Evolutionary conservation across 495 filamentous ascomycete genomes (phyloP).

Genomic region (Tetracladium setigerum): DNA sequence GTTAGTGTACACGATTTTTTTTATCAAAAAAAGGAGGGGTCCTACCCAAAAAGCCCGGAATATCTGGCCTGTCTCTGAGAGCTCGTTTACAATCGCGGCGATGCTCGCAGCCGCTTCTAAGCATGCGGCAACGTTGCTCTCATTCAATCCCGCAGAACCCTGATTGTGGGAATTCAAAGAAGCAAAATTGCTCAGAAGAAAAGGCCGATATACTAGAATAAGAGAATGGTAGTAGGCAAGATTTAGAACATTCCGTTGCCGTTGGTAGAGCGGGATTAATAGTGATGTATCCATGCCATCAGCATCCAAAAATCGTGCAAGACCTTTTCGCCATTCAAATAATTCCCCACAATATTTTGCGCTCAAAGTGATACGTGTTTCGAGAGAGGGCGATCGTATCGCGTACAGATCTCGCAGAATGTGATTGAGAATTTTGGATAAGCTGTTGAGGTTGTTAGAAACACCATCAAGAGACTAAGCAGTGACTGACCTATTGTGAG

Average conservation of each 20-base stretch:
- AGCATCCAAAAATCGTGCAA: slow-evolving; percentile 37
- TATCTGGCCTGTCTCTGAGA: slow-evolving; percentile 21
- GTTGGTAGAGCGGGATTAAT: slow-evolving; percentile 42
- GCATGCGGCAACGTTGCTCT: slow-evolving; percentile 1
- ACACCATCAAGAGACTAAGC: neutral
- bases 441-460: slow-evolving; percentile 20
- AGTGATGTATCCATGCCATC: slow-evolving; percentile 31
- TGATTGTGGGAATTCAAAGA: slow-evolving; percentile 1
- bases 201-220: slow-evolving; percentile 47
- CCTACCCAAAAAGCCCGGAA: slow-evolving; percentile 9
- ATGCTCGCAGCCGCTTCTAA: slow-evolving; percentile 5
- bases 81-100: slow-evolving; percentile 3
- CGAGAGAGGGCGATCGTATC: slow-evolving; percentile 33
- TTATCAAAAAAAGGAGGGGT: neutral
- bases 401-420: slow-evolving; percentile 44
- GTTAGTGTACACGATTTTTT: neutral
- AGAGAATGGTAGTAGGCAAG: slow-evolving; percentile 47
- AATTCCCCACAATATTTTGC: slow-evolving; percentile 27
- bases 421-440: slow-evolving; percentile 29
- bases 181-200: slow-evolving; percentile 37
- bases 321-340: slow-evolving; percentile 32
- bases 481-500: slow-evolving; percentile 25
- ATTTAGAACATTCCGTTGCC: slow-evolving; percentile 47
- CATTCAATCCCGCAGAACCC: slow-evolving; percentile 1
- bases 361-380: slow-evolving; percentile 20